Evolutionary conservation across 352 stramenopile species (phyloP), one percentile per base, ranked within the genome.

Genomic region (Peronospora farinosa): DNA sequence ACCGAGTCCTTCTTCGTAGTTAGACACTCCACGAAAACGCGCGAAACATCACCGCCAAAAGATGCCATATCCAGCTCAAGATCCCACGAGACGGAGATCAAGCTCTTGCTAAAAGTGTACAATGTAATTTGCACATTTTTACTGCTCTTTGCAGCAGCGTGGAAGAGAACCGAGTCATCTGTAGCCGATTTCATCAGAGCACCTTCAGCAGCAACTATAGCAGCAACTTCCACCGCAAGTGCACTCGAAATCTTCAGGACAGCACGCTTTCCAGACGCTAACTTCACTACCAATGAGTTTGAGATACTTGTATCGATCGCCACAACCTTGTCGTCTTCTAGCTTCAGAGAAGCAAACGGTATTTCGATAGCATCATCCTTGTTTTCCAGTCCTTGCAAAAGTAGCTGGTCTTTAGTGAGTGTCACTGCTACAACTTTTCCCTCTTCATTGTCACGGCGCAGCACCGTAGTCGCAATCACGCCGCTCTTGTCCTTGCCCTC

Each of bases 261-360:
- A 31, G 75, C 70, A 25, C 69, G 73, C 62, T 83, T 78, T n/a
- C 74, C 77, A 11, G 67, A 84, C 1, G 61, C 51, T 23, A 88
- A 51, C n/a, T 53, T 35, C 17, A 80, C 40, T 6, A 88, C 73
- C 16, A 91, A 48, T 15, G 69, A 54, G 49, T 67, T 72, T 30
- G 61, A 66, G 36, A 84, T 63, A 32, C 41, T 60, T 6, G 44
- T 12, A 41, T 84, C 72, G 21, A 88, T 54, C 1, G 58, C 60
- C 19, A 51, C 60, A 32, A 86, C 70, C 38, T 50, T 54, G 9
- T 71, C 59, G 6, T 57, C 60, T 2, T 60, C 52, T 12, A 67
- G 51, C 28, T 66, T 46, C 17, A 84, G 62, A 32, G 67, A 72
- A 21, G 54, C 61, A 21, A 80, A 44, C 11, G 57, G 51, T 25